Conservation (phyloP, 2,329 filamentous ascomycete genomes). For the Dactylella cylindrospora region DNA sequence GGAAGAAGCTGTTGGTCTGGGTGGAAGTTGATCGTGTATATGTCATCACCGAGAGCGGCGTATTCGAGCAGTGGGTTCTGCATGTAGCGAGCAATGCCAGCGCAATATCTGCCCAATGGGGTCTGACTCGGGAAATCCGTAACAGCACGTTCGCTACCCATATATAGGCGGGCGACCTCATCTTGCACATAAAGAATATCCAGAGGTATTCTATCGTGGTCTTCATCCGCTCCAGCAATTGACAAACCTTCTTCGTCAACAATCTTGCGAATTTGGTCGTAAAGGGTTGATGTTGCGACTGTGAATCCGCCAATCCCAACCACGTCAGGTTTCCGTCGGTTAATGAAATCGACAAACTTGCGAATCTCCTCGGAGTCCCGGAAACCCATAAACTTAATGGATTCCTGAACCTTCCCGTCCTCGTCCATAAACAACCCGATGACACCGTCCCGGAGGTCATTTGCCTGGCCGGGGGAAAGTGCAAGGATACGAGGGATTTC, state of each 20-base stretch:
- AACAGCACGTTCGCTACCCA: constrained; percentile 78
- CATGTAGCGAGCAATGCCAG: constrained; percentile 84
- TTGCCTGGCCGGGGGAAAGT: constrained; percentile 80
- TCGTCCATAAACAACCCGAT: constrained; percentile 94
- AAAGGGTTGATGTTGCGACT: constrained; percentile 79
- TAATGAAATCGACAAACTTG: constrained; percentile 75
- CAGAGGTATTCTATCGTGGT: constrained; percentile 74
- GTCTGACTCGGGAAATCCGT: constrained; percentile 78
- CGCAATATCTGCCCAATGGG: constrained; percentile 81
- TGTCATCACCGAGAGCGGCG: constrained; percentile 83
- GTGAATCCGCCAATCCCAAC: constrained; percentile 86
- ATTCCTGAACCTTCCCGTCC: constrained; percentile 82
- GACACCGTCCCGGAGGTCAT: constrained; percentile 72
- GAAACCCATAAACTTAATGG: constrained; percentile 82
- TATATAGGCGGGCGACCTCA: constrained; percentile 93
- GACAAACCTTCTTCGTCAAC: constrained; percentile 75
- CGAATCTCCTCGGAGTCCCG: constrained; percentile 68
- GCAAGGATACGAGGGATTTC: constrained; percentile 84
- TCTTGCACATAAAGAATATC: constrained; percentile 93
- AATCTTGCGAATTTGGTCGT: constrained; percentile 76
- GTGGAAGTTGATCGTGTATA: constrained; percentile 83
- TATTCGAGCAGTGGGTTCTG: constrained; percentile 97
- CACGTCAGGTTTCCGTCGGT: constrained; percentile 81
- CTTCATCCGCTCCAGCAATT: constrained; percentile 51
- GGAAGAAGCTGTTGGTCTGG: constrained; percentile 85